phyloP scores from a whole-genome alignment of 768 basidiomycete genomes.

The Mycena belliarum region DNA sequence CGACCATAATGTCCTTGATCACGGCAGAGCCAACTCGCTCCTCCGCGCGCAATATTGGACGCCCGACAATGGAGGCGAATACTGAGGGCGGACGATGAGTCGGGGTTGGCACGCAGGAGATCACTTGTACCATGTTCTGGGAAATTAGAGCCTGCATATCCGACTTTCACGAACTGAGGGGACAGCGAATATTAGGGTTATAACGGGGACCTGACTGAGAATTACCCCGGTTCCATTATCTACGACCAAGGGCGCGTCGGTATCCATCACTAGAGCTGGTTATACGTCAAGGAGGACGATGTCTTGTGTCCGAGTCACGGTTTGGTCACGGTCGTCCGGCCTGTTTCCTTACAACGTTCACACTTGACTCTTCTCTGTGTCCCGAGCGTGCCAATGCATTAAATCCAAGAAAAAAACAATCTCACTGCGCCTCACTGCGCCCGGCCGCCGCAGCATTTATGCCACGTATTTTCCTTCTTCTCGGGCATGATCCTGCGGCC shows the following conservation, averaged over 20 bases:
- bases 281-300: background rate
- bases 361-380: no score
- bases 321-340: no score
- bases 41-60: slow-evolving; percentile 96
- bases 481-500: no score
- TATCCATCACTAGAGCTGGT: slow-evolving; percentile 36
- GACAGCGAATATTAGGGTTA: background rate
- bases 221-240: slow-evolving; percentile 89
- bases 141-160: slow-evolving; percentile 92
- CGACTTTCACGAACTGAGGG: slow-evolving; percentile 86
- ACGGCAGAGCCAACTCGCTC: slow-evolving; percentile 84
- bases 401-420: no score
- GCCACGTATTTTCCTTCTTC: no score
- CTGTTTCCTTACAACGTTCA: no score
- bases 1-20: slow-evolving; percentile 98
- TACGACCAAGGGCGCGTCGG: slow-evolving; percentile 67
- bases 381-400: no score
- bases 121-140: slow-evolving; percentile 76
- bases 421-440: no score
- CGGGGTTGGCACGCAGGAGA: background rate
- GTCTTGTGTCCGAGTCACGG: no score
- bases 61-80: slow-evolving; percentile 95
- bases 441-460: no score
- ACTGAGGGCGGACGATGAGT: slow-evolving; percentile 46
- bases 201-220: slow-evolving; percentile 3